Evolutionary conservation across 129 eudicot species (phyloP).

Genomic region (Flaveria ramosissima): DNA sequence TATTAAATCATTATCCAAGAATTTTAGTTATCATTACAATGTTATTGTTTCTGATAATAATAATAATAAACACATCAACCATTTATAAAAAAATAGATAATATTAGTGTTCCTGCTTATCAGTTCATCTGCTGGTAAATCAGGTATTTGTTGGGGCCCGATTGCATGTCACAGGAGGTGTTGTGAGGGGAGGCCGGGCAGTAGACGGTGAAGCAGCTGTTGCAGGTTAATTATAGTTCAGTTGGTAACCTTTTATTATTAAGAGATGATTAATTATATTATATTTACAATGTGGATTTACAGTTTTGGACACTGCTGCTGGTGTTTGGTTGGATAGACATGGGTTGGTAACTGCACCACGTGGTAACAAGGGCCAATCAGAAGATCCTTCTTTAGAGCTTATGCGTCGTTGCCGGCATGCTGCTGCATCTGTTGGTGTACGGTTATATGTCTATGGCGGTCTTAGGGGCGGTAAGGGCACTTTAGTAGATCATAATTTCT

Average conservation of each 20-base stretch:
- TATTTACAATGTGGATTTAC: conserved; percentile 19
- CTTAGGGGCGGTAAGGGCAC: conserved; percentile 76
- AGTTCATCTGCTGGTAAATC: conserved; percentile 29
- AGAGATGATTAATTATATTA: conserved; percentile 2
- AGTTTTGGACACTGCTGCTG: conserved; percentile 99
- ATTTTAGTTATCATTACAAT: neutral
- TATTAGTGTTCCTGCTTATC: neutral
- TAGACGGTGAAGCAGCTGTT: conserved; percentile 91
- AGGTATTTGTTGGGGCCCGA: conserved; percentile 98
- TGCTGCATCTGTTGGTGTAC: conserved; percentile 90
- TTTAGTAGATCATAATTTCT: conserved; percentile 3
- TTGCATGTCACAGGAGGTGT: conserved; percentile 98
- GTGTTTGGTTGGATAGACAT: conserved; percentile 91
- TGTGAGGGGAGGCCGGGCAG: conserved; percentile 89
- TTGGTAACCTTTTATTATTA: conserved; percentile 18
- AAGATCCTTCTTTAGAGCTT: conserved; percentile 82
- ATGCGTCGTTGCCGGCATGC: conserved; percentile 99
- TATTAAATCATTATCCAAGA: neutral
- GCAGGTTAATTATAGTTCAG: conserved; percentile 56
- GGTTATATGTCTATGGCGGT: conserved; percentile 87
- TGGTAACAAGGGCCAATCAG: conserved; percentile 54
- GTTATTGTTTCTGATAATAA: neutral
- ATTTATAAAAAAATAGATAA: neutral
- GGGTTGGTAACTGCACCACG: conserved; percentile 84
- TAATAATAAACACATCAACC: neutral